phyloP scores from a whole-genome alignment of 305 asterid genomes.

The Salvia sclarea region DNA sequence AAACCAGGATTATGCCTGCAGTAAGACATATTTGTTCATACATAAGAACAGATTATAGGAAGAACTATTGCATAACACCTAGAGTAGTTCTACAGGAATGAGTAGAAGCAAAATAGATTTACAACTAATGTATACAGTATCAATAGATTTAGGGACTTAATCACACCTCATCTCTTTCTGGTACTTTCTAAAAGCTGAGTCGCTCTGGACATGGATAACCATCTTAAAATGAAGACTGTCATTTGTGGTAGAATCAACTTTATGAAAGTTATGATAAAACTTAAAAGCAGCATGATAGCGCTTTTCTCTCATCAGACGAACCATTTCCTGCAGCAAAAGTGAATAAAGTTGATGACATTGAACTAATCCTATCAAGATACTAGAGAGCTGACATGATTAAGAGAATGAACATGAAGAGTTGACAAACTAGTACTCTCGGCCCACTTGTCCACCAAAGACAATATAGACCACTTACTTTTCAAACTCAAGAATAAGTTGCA shows the following conservation, averaged over 20 bases:
- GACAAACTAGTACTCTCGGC: slow-evolving; percentile 15
- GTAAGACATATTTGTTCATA: slow-evolving; percentile 35
- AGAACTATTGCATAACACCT: slow-evolving; percentile 1
- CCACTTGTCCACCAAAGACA: slow-evolving; percentile 24
- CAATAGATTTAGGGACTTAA: slow-evolving; percentile 10
- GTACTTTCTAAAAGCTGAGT: slow-evolving; percentile 88
- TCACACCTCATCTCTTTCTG: slow-evolving; percentile 96
- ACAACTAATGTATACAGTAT: not conserved
- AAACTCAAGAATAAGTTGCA: slow-evolving; percentile 20
- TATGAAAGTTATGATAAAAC: slow-evolving; percentile 81
- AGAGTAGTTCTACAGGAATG: slow-evolving; percentile 22
- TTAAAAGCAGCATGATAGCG: slow-evolving; percentile 83
- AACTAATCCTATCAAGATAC: slow-evolving; percentile 17
- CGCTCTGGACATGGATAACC: slow-evolving; percentile 95
- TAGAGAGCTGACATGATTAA: slow-evolving; percentile 3
- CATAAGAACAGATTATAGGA: slow-evolving; percentile 23
- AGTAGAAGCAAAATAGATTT: slow-evolving; percentile 9
- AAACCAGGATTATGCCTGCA: slow-evolving; percentile 80
- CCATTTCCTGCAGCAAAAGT: slow-evolving; percentile 72
- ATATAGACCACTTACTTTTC: slow-evolving; percentile 7
- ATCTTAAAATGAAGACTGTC: slow-evolving; percentile 86
- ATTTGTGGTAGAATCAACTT: slow-evolving; percentile 54
- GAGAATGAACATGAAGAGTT: not conserved
- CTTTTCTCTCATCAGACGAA: slow-evolving; percentile 78
- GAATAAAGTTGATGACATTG: slow-evolving; percentile 20